Evolutionary conservation across 176 grass and related monocot species (phyloP), one percentile per base, ranked within the genome.

Genomic region (Carex littledalei): DNA sequence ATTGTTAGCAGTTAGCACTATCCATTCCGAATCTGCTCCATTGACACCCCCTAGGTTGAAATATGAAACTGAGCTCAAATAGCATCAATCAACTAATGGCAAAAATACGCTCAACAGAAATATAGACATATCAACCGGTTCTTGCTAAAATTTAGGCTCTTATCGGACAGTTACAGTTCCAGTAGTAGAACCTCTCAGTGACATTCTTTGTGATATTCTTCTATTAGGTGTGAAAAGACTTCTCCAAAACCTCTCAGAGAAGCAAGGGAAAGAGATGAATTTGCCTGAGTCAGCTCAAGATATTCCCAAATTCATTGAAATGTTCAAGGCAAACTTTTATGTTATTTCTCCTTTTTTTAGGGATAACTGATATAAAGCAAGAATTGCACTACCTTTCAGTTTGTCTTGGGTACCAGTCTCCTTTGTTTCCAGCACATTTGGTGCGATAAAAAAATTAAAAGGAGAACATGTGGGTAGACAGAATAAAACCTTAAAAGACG

Each of bases 211-310:
- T 35, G n/a, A 79, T 84, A 68, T 60, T 84, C 53, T 61, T 14
- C 67, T 50, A 86, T 86, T 77, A 98, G 96, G 96, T 61, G 90
- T 89, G 68, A 98, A 92, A 89, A 91, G 91, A 31, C 67, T 98
- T 70, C 88, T 98, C n/a, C 94, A 87, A 78, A 95, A 88, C 85
- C 69, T 98, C 86, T 98, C 96, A 69, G 96, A 98, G 76, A 98
- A 92, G 90, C 96, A 98, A 89, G 96, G 96, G 56, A 98, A 85
- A 87, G 85, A 89, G 84, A 98, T 98, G 96, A 90, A 87, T 85
- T 92, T 88, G 1, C 58, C 16, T 43, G 93, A 95, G 86, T 98
- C 96, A 84, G 90, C 96, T 62, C 87, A 98, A 82, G 96, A 98
- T 91, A 98, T 98, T 78, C 88, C 88, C 15, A 90, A 95, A 83